Conservation (phyloP, 2,329 filamentous ascomycete genomes). For the Cordyceps militaris region DNA sequence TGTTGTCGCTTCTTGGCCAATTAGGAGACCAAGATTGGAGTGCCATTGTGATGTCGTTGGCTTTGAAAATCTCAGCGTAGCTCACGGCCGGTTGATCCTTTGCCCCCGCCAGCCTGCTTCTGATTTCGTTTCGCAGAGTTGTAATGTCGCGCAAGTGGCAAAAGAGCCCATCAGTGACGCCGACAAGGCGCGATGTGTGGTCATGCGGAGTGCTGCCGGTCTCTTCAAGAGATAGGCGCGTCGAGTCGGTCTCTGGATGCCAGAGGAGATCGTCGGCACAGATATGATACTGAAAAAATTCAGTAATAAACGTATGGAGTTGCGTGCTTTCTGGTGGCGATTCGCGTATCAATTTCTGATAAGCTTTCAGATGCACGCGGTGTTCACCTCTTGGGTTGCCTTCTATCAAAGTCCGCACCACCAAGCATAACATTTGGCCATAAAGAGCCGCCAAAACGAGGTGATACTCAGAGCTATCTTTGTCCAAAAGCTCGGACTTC, state of each 20-base stretch:
- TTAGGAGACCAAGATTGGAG: slow-evolving; percentile 68
- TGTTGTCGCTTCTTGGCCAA: slow-evolving; percentile 51
- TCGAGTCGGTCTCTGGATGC: slow-evolving; percentile 33
- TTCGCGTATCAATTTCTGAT: slow-evolving; percentile 61
- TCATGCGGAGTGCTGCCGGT: slow-evolving; percentile 26
- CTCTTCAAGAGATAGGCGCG: slow-evolving; percentile 35
- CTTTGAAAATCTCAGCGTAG: slow-evolving; percentile 64
- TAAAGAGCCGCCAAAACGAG: slow-evolving; percentile 49
- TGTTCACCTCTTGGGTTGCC: slow-evolving; percentile 60
- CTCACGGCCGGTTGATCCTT: slow-evolving; percentile 58
- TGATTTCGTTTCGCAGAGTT: slow-evolving; percentile 65
- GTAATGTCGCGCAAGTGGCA: slow-evolving; percentile 73
- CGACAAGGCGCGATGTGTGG: slow-evolving; percentile 56
- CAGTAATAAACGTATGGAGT: slow-evolving; percentile 58
- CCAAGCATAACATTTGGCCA: slow-evolving; percentile 55
- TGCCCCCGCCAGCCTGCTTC: slow-evolving; percentile 54
- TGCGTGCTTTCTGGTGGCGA: slow-evolving; percentile 56
- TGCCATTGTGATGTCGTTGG: slow-evolving; percentile 66
- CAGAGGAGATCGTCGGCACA: slow-evolving; percentile 56
- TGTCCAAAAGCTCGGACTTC: slow-evolving; percentile 32
- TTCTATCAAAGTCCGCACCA: slow-evolving; percentile 51
- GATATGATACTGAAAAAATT: slow-evolving; percentile 82
- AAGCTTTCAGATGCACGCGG: slow-evolving; percentile 70
- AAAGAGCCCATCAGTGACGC: slow-evolving; percentile 77
- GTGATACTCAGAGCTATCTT: slow-evolving; percentile 36